Conservation (phyloP, 257 asterid species). For the Scutellaria minor region DNA sequence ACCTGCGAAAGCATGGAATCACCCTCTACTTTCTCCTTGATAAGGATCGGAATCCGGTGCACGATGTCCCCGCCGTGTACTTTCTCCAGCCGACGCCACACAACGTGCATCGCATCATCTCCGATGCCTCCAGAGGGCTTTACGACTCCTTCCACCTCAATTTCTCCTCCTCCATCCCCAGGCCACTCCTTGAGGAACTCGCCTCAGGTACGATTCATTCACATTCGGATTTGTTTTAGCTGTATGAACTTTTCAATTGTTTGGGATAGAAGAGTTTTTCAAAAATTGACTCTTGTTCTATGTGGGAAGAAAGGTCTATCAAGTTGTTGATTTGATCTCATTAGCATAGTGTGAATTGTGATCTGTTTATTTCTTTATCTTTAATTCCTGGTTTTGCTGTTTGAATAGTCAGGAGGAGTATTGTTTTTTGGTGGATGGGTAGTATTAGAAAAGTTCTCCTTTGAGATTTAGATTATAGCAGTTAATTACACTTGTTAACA, state of each 20-base stretch:
- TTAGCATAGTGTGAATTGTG: conserved; percentile 27
- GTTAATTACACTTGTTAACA: neutral
- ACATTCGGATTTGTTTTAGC: neutral
- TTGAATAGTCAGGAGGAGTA: no score
- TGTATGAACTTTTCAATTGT: conserved; percentile 27
- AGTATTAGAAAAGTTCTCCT: neutral
- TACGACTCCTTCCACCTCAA: conserved; percentile 92
- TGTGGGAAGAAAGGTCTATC: neutral
- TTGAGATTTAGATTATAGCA: neutral
- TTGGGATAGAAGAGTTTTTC: neutral
- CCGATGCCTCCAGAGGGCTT: conserved; percentile 74
- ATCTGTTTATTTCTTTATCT: conserved; percentile 19
- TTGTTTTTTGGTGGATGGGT: neutral
- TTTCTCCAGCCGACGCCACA: conserved; percentile 80
- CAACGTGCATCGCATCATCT: conserved; percentile 71
- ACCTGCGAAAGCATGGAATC: conserved; percentile 95
- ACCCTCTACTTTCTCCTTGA: conserved; percentile 91
- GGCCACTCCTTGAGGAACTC: conserved; percentile 91
- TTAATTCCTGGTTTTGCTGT: neutral
- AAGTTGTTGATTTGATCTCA: conserved; percentile 31
- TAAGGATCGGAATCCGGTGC: conserved; percentile 95
- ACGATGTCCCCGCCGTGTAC: conserved; percentile 95
- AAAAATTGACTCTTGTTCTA: neutral
- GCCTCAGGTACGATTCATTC: conserved; percentile 65
- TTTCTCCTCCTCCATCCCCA: conserved; percentile 89